A percentile compares a stretch with the other conserved stretches of the same genome.
These are phyloP conservation scores for Begonia loranthoides DNA, from an alignment of 306 rosid genomes.

Conservation along the genomic window DNA sequence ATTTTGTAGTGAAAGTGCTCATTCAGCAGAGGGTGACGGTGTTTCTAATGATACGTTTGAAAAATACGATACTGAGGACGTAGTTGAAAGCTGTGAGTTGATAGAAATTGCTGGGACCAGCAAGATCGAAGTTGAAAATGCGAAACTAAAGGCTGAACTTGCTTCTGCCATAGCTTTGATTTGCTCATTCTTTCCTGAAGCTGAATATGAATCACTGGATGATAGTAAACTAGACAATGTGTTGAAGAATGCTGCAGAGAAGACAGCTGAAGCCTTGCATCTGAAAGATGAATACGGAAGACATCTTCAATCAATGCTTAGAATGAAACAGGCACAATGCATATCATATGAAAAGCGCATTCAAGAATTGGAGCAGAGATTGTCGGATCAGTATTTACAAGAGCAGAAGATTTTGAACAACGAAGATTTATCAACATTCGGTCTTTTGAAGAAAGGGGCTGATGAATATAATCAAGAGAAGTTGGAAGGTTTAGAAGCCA, in stretches of 20 bases:
- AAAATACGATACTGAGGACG: conserved; percentile 43
- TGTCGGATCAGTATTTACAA: conserved; percentile 60
- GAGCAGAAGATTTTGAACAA: conserved; percentile 46
- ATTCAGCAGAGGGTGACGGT: conserved; percentile 44
- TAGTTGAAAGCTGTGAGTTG: conserved; percentile 61
- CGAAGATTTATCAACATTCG: conserved; percentile 29
- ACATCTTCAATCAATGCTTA: conserved; percentile 71
- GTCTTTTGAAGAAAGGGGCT: conserved; percentile 38
- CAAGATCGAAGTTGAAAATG: conserved; percentile 95
- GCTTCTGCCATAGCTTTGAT: conserved; percentile 71
- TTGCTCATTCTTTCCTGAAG: conserved; percentile 59
- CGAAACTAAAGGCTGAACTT: conserved; percentile 95
- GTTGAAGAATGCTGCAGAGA: conserved; percentile 59
- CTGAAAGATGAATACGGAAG: conserved; percentile 77
- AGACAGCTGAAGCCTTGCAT: conserved; percentile 86
- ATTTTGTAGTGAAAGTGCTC: conserved; percentile 34
- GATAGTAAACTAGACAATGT: conserved; percentile 50
- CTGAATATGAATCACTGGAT: conserved; percentile 52
- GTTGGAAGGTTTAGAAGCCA: background rate
- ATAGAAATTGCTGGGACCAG: conserved; percentile 92
- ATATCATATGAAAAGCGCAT: conserved; percentile 80
- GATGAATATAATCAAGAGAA: conserved; percentile 34
- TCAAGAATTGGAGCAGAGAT: conserved; percentile 83
- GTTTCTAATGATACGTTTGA: conserved; percentile 33
- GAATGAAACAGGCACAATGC: conserved; percentile 68